Percentiles rank a stretch among this genome's conserved stretches.
phyloP scores from a whole-genome alignment of 1,284 basidiomycete genomes.

The Irpex rosettiformis region DNA sequence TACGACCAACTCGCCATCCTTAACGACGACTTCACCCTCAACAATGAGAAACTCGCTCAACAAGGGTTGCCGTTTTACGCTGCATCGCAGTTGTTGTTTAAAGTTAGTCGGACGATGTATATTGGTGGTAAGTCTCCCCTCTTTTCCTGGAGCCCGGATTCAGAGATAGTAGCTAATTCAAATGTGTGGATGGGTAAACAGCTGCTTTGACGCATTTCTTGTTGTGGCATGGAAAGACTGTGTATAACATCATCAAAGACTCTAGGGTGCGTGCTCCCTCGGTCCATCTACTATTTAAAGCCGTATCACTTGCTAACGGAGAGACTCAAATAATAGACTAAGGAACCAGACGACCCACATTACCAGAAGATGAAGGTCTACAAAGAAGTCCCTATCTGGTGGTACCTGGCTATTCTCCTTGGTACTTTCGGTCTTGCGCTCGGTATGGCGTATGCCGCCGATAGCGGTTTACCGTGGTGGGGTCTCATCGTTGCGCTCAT shows the following conservation, averaged over 20 bases:
- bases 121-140: slow-evolving; percentile 12
- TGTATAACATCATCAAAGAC: slow-evolving; percentile 37
- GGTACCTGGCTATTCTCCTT: slow-evolving; percentile 35
- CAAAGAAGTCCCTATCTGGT: slow-evolving; percentile 57
- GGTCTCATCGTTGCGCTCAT: slow-evolving; percentile 39
- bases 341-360: slow-evolving; percentile 39
- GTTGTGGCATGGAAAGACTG: slow-evolving; percentile 49
- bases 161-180: not conserved
- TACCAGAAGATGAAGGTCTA: slow-evolving; percentile 56
- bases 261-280: slow-evolving; percentile 24
- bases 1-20: slow-evolving; percentile 39
- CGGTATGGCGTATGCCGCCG: slow-evolving; percentile 40
- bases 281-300: no score
- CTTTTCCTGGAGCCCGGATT: not conserved
- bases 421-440: slow-evolving; percentile 43
- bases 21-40: slow-evolving; percentile 29
- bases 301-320: no score
- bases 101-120: slow-evolving; percentile 21
- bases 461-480: slow-evolving; percentile 50
- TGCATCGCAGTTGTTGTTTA: slow-evolving; percentile 16
- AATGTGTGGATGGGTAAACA: not conserved
- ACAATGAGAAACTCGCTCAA: slow-evolving; percentile 24
- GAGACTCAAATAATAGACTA: slow-evolving; percentile 3
- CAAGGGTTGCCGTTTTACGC: slow-evolving; percentile 19
- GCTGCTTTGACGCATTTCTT: slow-evolving; percentile 36